Evolutionary conservation across 192 early-diverging fungal genomes (phyloP).

Genomic region (Coemansia sp.): DNA sequence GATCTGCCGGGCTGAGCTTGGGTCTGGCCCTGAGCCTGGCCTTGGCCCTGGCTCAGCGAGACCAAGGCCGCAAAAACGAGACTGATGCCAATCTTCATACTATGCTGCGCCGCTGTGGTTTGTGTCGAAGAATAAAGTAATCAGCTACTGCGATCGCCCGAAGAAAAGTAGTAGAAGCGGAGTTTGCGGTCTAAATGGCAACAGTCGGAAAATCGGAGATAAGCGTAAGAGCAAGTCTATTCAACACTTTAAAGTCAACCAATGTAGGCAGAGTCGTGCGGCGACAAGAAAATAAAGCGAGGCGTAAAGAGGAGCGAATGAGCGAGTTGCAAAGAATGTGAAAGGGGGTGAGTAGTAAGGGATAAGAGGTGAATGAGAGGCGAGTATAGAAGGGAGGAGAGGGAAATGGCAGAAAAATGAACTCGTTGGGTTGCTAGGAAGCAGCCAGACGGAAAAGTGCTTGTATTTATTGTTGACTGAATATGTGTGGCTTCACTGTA

Average conservation of each 20-base stretch:
- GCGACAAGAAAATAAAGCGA: not conserved
- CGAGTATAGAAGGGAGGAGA: slow-evolving; percentile 1
- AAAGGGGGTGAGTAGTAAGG: not conserved
- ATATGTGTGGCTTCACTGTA: slow-evolving; percentile 1
- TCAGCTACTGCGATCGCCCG: not conserved
- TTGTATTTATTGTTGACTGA: slow-evolving; percentile 3
- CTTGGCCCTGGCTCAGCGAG: slow-evolving; percentile 25
- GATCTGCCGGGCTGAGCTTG: not conserved
- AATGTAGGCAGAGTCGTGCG: not conserved
- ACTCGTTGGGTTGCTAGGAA: not conserved
- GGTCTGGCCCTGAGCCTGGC: not conserved
- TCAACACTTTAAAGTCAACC: not conserved
- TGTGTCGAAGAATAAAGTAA: not conserved
- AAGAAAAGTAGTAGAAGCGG: not conserved
- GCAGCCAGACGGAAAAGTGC: not conserved
- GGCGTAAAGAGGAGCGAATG: slow-evolving; percentile 1
- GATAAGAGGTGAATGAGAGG: not conserved
- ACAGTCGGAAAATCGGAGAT: not conserved
- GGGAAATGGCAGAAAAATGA: slow-evolving; percentile 2
- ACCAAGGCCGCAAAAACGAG: slow-evolving; percentile 32
- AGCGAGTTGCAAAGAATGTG: not conserved
- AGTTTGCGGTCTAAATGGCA: not conserved
- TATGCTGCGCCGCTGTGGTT: not conserved
- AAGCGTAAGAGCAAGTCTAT: not conserved
- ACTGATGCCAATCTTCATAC: slow-evolving; percentile 38